Percentiles rank a stretch among this genome's conserved stretches.
These are phyloP conservation scores for Cercospora canescens DNA, from an alignment of 2,329 filamentous ascomycete genomes.

Conservation along the genomic window DNA sequence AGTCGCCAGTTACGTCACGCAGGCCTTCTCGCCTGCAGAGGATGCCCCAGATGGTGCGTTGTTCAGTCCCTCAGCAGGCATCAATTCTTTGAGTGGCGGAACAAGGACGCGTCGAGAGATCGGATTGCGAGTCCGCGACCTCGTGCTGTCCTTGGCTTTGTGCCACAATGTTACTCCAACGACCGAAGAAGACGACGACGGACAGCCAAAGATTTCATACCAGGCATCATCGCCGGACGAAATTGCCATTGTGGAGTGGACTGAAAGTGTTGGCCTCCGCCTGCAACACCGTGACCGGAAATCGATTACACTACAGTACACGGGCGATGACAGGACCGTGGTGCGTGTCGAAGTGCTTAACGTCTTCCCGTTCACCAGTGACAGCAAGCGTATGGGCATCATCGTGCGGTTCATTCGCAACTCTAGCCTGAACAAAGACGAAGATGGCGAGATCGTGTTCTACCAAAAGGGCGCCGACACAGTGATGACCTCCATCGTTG, in stretches of 20 bases:
- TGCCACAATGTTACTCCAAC: conserved; percentile 98
- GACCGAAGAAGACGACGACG: conserved; percentile 73
- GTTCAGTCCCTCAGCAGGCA: conserved; percentile 72
- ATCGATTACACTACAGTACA: conserved; percentile 77
- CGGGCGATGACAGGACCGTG: conserved; percentile 69
- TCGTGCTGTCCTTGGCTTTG: conserved; percentile 86
- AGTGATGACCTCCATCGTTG: conserved; percentile 95
- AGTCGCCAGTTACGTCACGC: conserved; percentile 79
- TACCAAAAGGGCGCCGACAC: conserved; percentile 98
- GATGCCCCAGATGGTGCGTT: conserved; percentile 45
- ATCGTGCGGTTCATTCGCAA: conserved; percentile 76
- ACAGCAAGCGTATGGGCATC: conserved; percentile 97
- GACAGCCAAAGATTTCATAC: conserved; percentile 76
- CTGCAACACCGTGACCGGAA: conserved; percentile 83
- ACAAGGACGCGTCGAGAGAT: conserved; percentile 92
- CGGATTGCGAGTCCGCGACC: conserved; percentile 85
- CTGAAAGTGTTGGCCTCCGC: conserved; percentile 85
- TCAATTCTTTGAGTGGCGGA: conserved; percentile 52
- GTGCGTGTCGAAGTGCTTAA: conserved; percentile 88
- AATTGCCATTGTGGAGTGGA: conserved; percentile 96
- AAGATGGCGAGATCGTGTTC: conserved; percentile 88
- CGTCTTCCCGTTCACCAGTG: conserved; percentile 95
- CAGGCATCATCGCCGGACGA: conserved; percentile 97
- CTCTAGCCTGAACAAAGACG: conserved; percentile 46
- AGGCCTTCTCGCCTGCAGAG: conserved; percentile 66